Conservation (phyloP, 2,329 filamentous ascomycete genomes). For the Colletotrichum abscissum region DNA sequence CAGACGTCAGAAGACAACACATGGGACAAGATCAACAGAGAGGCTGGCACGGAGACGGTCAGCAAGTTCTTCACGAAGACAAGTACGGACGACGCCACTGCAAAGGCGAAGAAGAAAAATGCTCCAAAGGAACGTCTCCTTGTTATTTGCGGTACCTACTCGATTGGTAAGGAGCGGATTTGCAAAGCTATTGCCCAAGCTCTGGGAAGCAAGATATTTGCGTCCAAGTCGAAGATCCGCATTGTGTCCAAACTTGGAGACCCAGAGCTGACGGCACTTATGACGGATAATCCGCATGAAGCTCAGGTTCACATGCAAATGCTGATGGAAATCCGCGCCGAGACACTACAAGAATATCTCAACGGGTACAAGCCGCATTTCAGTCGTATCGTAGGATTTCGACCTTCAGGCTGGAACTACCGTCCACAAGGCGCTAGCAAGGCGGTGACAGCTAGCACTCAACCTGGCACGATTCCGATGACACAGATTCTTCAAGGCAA, state of each 20-base stretch:
- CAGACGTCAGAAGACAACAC: conserved; percentile 59
- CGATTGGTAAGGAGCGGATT: conserved; percentile 96
- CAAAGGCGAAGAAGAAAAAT: conserved; percentile 42
- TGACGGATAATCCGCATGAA: conserved; percentile 83
- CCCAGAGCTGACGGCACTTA: conserved; percentile 78
- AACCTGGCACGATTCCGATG: conserved; percentile 61
- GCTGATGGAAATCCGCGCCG: conserved; percentile 91
- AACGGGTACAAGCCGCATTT: conserved; percentile 84
- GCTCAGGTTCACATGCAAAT: conserved; percentile 99
- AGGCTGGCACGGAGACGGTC: conserved; percentile 55
- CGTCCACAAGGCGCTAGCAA: conserved; percentile 68
- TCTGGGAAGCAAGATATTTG: conserved; percentile 89
- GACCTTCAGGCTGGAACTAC: conserved; percentile 95
- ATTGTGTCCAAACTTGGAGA: conserved; percentile 90
- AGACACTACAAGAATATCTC: conserved; percentile 92
- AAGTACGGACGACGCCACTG: conserved; percentile 43
- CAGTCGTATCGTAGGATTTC: conserved; percentile 87
- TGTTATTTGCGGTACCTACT: conserved; percentile 95
- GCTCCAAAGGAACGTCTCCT: conserved; percentile 72
- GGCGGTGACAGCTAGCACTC: conserved; percentile 64
- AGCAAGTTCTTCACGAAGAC: conserved; percentile 64
- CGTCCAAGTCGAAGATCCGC: conserved; percentile 82
- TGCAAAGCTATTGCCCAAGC: conserved; percentile 92
- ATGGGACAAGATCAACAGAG: conserved; percentile 57
- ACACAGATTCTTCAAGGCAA: conserved; percentile 65